Evolutionary conservation across 2,329 filamentous ascomycete genomes (phyloP), one percentile per base, ranked within the genome.

Genomic region (Penicillium frequentans): DNA sequence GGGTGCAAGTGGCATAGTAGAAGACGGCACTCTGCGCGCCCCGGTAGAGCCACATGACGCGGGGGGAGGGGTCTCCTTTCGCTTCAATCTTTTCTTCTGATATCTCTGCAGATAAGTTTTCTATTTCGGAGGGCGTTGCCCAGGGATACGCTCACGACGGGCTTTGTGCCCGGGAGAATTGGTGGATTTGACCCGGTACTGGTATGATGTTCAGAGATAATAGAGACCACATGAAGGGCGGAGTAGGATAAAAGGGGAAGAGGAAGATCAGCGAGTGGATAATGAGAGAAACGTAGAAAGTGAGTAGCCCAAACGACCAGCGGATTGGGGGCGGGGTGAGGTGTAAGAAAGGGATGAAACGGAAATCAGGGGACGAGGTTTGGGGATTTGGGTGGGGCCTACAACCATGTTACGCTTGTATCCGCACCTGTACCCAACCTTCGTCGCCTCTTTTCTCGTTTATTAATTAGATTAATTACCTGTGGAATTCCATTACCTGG

Each of bases 11-110:
- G 60, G 72, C 73, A 62, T 81, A 81, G 68, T 80, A 81, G 67
- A 81, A 81, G 57, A 80, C 73, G 33, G 79, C 79, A 26, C 79
- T 81, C 68, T 81, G 79, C 49, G 73, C 75, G 54, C 79, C 79
- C 56, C 78, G 71, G 64, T 72, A 79, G 64, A 81, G 75, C 79
- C 79, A 81, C 75, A 77, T 77, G 60, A 54, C 48, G 66, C 23
- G 61, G 56, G 54, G 54, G 57, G 56, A 54, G 48, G 52, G 33
- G 39, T 48, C 21, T 48, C 52, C 23, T 53, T 48, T 48, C 46
- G n/a, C 49, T 44, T 52, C n/a, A 52, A 31, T 24, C 10, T 50
- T 58, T 50, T 51, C 39, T 33, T 35, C 13, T 51, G 26, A 24
- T 14, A 53, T 54, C 11, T 11, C 27, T 48, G 24, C 45, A 23